Base-by-base conservation (phyloP, 768 basidiomycete species). In the Cantharellus anzutake region DNA sequence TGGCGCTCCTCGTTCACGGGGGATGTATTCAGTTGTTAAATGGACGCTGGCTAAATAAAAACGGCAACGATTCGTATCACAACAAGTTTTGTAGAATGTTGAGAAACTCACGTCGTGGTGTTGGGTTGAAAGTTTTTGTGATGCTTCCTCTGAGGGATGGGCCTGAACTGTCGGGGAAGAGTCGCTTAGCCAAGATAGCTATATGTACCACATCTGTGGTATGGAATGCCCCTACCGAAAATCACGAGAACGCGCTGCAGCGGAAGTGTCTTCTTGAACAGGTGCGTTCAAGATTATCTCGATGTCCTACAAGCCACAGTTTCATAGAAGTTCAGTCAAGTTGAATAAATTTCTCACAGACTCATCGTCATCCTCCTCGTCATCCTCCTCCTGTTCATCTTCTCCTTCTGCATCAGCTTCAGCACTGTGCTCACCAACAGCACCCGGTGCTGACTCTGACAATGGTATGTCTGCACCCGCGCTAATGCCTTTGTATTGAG, bases 271-370 rank as follows among this genome's bases (percentile, higher is more conserved):
- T 29, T 29, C 44, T 29, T 48, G 44, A 48, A 48, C 44, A 29
- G 20, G 20, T 48, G 64, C 64, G 66, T 94, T 88, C 80, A 89
- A 83, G 59, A 94, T 90, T 64, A 94, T 86, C 73, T 94, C 91
- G 63, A 94, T 76, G 68, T 94, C 83, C 84, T 89, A 34, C 29
- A 59, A 14, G 59, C 34, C 66, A 68, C 16, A 69, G 70, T 4
- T 67, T 75, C 77, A 5, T 71, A 29, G 20, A 29, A 29, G 20
- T 29, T 29, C 20, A 29, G 44, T 48, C 11, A 11, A 11, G 44
- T 29, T 48, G 44, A 11, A 48, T 48, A 11, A 48, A 11, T 11
- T 11, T 48, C 11, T 48, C 66, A 68, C n/a, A 69, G 70, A 4
- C 67, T 75, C 77, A 5, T 71, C 72, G 7, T 70, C 76, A 11